These are phyloP conservation scores for Irpex sp. DNA, from an alignment of 1,284 basidiomycete species.

Conservation along the genomic window DNA sequence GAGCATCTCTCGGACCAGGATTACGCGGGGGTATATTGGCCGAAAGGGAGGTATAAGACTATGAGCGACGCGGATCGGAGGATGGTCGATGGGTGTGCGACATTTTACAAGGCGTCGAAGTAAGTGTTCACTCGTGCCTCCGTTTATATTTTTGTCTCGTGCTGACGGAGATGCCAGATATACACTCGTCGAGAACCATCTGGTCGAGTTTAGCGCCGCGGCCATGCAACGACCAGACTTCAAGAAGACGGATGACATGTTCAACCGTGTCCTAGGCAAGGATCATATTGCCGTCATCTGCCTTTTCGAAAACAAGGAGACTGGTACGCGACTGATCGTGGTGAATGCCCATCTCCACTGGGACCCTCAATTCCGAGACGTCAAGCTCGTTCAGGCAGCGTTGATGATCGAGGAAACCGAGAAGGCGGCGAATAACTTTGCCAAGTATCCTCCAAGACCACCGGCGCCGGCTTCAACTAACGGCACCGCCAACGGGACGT, in stretches of 20 bases:
- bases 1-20: constrained; percentile 74
- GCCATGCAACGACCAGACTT: constrained; percentile 95
- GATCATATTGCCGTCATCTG: constrained; percentile 93
- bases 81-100: constrained; percentile 95
- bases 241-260: constrained; percentile 99
- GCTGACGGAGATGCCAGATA: constrained; percentile 51
- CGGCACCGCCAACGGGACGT: constrained; percentile 17
- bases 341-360: constrained; percentile 94
- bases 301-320: constrained; percentile 83
- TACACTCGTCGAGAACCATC: constrained; percentile 89
- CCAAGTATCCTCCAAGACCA: constrained; percentile 74
- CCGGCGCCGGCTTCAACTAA: constrained; percentile 31
- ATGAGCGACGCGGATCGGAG: constrained; percentile 88
- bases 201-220: constrained; percentile 92
- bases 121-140: constrained; percentile 34
- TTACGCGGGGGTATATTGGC: constrained; percentile 92
- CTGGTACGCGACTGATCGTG: constrained; percentile 85
- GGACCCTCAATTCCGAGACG: constrained; percentile 92
- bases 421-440: constrained; percentile 84
- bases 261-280: constrained; percentile 95
- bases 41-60: constrained; percentile 92
- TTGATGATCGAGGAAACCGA: constrained; percentile 92
- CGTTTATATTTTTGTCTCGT: not conserved
- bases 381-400: constrained; percentile 95
- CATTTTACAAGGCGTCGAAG: constrained; percentile 91